Conservation (phyloP, 2,329 filamentous ascomycete species). For the Rutstroemia sp. region DNA sequence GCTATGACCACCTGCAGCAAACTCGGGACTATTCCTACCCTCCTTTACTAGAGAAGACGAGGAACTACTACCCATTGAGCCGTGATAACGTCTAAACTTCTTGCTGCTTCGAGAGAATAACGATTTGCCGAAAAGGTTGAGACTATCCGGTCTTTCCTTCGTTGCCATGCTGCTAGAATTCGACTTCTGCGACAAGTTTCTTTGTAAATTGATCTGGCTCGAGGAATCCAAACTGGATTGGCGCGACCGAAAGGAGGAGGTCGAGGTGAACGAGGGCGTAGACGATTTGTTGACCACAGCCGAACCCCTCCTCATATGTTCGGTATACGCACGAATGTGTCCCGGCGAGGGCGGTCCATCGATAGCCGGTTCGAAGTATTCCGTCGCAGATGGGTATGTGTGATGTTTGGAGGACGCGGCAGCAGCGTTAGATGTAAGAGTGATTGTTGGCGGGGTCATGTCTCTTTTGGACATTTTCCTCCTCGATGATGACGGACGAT, state of each 20-base stretch:
- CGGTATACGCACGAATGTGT: constrained; percentile 49
- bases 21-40: neutral
- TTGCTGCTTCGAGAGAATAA: constrained; percentile 48
- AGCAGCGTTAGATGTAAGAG: too few species aligned
- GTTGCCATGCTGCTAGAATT: constrained; percentile 44
- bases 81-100: constrained; percentile 43
- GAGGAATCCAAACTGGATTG: constrained; percentile 23
- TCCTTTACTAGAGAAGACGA: constrained; percentile 10
- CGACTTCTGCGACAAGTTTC: constrained; percentile 50
- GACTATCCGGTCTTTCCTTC: constrained; percentile 48
- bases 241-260: constrained; percentile 45
- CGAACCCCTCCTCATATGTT: constrained; percentile 50
- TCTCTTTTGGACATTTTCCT: constrained; percentile 5
- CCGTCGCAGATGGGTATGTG: constrained; percentile 16
- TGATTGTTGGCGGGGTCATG: neutral
- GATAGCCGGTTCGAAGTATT: constrained; percentile 49
- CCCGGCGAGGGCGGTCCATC: constrained; percentile 56
- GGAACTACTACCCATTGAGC: constrained; percentile 9
- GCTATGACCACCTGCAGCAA: neutral
- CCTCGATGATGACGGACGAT: neutral
- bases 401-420: neutral
- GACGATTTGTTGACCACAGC: constrained; percentile 40
- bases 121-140: constrained; percentile 47
- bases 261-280: constrained; percentile 44
- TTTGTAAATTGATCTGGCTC: constrained; percentile 37